These are phyloP conservation scores for Fusarium solani-melongenae DNA, from an alignment of 2,329 filamentous ascomycete species.

Conservation along the genomic window DNA sequence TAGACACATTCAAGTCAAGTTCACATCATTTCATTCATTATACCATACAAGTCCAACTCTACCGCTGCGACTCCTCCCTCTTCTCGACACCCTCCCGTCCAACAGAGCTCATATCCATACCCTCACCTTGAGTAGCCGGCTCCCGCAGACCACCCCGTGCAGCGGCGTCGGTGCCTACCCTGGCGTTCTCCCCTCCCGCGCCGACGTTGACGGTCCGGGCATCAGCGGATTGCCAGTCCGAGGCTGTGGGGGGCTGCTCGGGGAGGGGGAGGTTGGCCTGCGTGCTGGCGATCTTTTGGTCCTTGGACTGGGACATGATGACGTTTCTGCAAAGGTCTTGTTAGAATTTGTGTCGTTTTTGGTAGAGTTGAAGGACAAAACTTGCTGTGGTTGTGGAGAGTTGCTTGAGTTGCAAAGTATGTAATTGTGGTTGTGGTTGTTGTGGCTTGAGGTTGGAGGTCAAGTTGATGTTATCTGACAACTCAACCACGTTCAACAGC, in stretches of 20 bases:
- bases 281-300: slow-evolving; percentile 73
- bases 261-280: slow-evolving; percentile 82
- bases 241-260: slow-evolving; percentile 79
- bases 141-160: slow-evolving; percentile 66
- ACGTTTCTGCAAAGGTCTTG: neutral
- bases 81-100: slow-evolving; percentile 65
- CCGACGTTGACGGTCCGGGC: slow-evolving; percentile 76
- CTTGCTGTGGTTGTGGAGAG: neutral
- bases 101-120: slow-evolving; percentile 67
- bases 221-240: slow-evolving; percentile 82
- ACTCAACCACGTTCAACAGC: slow-evolving; percentile 1
- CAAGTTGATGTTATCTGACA: neutral
- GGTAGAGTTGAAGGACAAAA: neutral
- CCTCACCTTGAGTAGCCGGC: slow-evolving; percentile 67
- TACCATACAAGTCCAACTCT: neutral
- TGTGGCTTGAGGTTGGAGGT: neutral
- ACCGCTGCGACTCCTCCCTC: slow-evolving; percentile 15
- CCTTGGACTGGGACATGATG: slow-evolving; percentile 64
- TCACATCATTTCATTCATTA: neutral
- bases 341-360: neutral
- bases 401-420: neutral
- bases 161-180: slow-evolving; percentile 62
- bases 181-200: slow-evolving; percentile 65
- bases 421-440: slow-evolving; percentile 4
- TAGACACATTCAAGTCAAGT: neutral